phyloP scores from a whole-genome alignment of 2,329 filamentous ascomycete genomes.

The Penicillium sp. region DNA sequence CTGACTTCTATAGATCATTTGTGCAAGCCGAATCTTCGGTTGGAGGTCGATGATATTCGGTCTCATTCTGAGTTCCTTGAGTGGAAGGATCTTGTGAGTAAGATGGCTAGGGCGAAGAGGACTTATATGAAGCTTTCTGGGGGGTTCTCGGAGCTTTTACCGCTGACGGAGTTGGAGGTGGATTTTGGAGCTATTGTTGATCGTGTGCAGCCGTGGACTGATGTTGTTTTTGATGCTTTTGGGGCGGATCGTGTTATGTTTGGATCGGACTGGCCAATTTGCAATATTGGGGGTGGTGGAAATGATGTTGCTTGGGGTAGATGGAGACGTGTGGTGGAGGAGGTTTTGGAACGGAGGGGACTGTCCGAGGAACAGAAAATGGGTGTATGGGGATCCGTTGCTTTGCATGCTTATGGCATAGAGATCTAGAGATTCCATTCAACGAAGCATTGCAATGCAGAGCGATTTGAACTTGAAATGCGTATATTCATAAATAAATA shows the following conservation, averaged over 20 bases:
- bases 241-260: slow-evolving; percentile 76
- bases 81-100: slow-evolving; percentile 68
- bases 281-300: slow-evolving; percentile 63
- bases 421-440: slow-evolving; percentile 12
- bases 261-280: slow-evolving; percentile 91
- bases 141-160: slow-evolving; percentile 72
- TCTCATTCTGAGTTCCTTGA: slow-evolving; percentile 59
- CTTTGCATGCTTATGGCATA: slow-evolving; percentile 64
- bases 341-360: slow-evolving; percentile 52
- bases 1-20: slow-evolving; percentile 65
- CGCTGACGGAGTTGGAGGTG: slow-evolving; percentile 34
- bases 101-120: slow-evolving; percentile 60
- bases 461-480: not conserved
- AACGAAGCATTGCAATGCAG: not conserved
- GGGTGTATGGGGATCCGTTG: slow-evolving; percentile 71
- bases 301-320: slow-evolving; percentile 65
- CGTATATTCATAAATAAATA: not conserved
- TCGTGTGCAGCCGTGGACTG: slow-evolving; percentile 67
- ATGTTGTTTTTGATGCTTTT: slow-evolving; percentile 70
- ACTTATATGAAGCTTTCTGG: slow-evolving; percentile 95
- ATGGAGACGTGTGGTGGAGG: slow-evolving; percentile 71
- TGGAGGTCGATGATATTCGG: slow-evolving; percentile 42
- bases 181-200: slow-evolving; percentile 47
- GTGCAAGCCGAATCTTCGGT: slow-evolving; percentile 76
- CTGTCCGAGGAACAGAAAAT: slow-evolving; percentile 61